A percentile compares a stretch with the other conserved stretches of the same genome.
Conservation (phyloP, 2,329 filamentous ascomycete genomes). For the Talaromyces islandicus region DNA sequence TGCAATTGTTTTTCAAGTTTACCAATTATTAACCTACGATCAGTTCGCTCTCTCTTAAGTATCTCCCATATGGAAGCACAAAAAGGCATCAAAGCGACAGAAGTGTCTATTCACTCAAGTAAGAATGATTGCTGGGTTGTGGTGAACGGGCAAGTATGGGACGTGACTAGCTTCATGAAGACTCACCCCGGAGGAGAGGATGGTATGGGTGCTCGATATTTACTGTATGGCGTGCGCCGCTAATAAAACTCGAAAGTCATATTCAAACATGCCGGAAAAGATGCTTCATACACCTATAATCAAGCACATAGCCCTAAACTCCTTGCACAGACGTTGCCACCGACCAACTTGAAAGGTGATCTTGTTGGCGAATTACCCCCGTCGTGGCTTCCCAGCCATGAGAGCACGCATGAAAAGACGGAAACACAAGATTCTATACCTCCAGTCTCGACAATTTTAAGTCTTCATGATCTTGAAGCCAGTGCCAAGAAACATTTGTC, state of each 20-base stretch:
- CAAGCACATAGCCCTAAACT: constrained; percentile 25
- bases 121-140: constrained; percentile 41
- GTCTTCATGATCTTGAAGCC: constrained; percentile 31
- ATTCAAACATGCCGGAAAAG: constrained; percentile 26
- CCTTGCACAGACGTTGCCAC: constrained; percentile 20
- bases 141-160: constrained; percentile 46
- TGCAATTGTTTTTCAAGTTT: neutral
- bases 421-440: constrained; percentile 11
- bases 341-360: constrained; percentile 17
- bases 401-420: neutral
- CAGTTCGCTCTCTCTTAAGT: neutral
- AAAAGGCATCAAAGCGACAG: neutral
- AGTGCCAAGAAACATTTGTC: constrained; percentile 24
- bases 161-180: constrained; percentile 37
- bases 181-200: constrained; percentile 20
- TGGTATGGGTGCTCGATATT: neutral
- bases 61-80: neutral
- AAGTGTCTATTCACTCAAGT: neutral
- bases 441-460: constrained; percentile 25
- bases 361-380: constrained; percentile 4
- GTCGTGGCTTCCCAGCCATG: constrained; percentile 13
- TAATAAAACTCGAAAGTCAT: constrained; percentile 18
- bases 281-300: constrained; percentile 29
- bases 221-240: neutral
- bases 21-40: neutral